Conservation (phyloP, 805 yeast species). For the Candida sanyiensis region DNA sequence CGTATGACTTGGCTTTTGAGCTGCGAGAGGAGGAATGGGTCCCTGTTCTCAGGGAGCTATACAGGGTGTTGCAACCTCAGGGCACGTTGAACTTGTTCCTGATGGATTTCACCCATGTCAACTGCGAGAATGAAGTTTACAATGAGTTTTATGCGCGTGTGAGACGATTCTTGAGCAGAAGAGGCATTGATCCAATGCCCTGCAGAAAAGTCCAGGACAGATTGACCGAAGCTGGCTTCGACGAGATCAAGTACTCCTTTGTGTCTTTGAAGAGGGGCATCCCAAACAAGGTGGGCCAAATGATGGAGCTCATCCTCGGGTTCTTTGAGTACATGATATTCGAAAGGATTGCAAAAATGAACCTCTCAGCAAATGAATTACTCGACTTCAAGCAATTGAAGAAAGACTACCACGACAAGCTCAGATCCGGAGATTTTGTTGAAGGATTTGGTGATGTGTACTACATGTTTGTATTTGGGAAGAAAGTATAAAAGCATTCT, state of each 20-base stretch:
- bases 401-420: constrained; percentile 18
- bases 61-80: constrained; percentile 16
- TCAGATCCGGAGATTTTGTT: constrained; percentile 15
- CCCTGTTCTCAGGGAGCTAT: constrained; percentile 15
- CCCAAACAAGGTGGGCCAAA: constrained; percentile 18
- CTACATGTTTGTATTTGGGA: constrained; percentile 20
- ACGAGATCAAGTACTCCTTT: constrained; percentile 17
- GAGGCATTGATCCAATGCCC: constrained; percentile 24
- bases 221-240: constrained; percentile 21
- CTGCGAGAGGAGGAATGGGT: constrained; percentile 22
- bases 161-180: constrained; percentile 11
- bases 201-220: constrained; percentile 17
- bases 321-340: constrained; percentile 21
- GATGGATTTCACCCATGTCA: constrained; percentile 20
- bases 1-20: constrained; percentile 19
- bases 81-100: constrained; percentile 19
- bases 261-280: constrained; percentile 20
- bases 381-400: constrained; percentile 16
- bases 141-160: constrained; percentile 12
- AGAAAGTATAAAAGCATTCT: constrained; percentile 10
- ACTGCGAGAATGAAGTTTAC: constrained; percentile 16
- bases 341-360: constrained; percentile 14
- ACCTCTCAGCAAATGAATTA: constrained; percentile 14
- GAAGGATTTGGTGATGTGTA: constrained; percentile 23
- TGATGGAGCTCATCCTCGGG: constrained; percentile 20